phyloP scores from a whole-genome alignment of 108 stramenopile genomes.

The Pseudonitzschia delicatissima region DNA sequence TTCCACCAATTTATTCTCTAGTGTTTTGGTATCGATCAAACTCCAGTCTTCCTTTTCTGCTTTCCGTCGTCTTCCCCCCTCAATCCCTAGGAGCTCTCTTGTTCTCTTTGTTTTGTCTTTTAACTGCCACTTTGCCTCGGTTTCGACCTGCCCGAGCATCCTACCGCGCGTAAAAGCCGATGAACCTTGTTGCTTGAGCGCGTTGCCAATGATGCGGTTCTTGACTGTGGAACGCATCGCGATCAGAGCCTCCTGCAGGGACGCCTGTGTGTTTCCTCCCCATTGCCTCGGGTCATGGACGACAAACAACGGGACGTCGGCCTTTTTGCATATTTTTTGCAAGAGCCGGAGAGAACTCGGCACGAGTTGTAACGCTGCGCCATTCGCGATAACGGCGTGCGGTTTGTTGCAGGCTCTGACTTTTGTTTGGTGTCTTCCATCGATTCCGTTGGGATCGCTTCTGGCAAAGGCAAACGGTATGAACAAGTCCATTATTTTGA shows the following conservation, averaged over 20 bases:
- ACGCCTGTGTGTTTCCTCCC: constrained; percentile 67
- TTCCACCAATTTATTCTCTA: constrained; percentile 50
- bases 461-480: constrained; percentile 47
- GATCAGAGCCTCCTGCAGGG: constrained; percentile 49
- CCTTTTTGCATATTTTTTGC: constrained; percentile 61
- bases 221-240: constrained; percentile 65
- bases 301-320: constrained; percentile 75
- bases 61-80: constrained; percentile 10
- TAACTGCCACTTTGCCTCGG: constrained; percentile 67
- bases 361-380: constrained; percentile 77
- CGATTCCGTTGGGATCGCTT: constrained; percentile 45
- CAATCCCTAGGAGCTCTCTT: constrained; percentile 36
- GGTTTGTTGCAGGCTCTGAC: constrained; percentile 81
- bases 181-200: constrained; percentile 55
- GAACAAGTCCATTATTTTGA: constrained; percentile 32
- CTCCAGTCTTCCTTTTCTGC: constrained; percentile 67
- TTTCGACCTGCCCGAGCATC: constrained; percentile 64
- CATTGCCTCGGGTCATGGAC: constrained; percentile 78
- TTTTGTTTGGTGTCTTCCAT: constrained; percentile 41
- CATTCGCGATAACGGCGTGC: constrained; percentile 86
- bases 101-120: constrained; percentile 52
- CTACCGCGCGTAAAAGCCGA: constrained; percentile 71
- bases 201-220: constrained; percentile 51
- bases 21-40: constrained; percentile 39
- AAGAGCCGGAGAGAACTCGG: constrained; percentile 73